A percentile compares a stretch with the other conserved stretches of the same genome.
Conservation (phyloP, 805 yeast genomes). For the Limtongia smithiae region DNA sequence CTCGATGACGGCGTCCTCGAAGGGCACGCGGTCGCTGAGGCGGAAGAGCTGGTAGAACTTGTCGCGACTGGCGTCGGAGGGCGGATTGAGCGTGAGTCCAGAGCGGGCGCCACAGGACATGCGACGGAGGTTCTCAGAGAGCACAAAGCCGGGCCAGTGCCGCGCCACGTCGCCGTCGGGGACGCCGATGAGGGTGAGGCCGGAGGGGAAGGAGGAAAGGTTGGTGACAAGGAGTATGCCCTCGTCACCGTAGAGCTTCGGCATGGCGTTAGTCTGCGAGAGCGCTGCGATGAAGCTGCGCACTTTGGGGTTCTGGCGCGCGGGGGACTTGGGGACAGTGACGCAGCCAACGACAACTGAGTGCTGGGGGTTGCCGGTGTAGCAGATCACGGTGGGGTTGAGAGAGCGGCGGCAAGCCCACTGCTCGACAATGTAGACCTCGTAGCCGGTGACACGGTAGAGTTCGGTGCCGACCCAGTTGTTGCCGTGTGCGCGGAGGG, state of each 20-base stretch:
- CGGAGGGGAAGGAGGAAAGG: slow-evolving; percentile 73
- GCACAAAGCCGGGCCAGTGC: slow-evolving; percentile 46
- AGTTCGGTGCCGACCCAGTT: slow-evolving; percentile 1
- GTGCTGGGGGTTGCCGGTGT: slow-evolving; percentile 78
- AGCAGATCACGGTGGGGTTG: slow-evolving; percentile 70
- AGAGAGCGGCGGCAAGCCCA: slow-evolving; percentile 74
- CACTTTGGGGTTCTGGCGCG: slow-evolving; percentile 51
- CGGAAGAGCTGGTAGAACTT: slow-evolving; percentile 75
- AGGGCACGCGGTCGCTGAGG: slow-evolving; percentile 48
- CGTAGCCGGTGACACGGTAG: slow-evolving; percentile 61
- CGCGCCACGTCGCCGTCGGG: slow-evolving; percentile 50
- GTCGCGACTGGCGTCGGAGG: slow-evolving; percentile 74
- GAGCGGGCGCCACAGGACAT: slow-evolving; percentile 84
- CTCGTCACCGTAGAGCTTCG: slow-evolving; percentile 55
- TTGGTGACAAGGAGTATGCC: slow-evolving; percentile 68
- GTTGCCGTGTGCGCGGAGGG: neutral
- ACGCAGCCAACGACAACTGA: slow-evolving; percentile 58
- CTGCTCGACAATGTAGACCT: slow-evolving; percentile 88
- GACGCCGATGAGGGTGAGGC: slow-evolving; percentile 66
- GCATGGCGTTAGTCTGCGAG: slow-evolving; percentile 59
- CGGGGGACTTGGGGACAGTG: slow-evolving; percentile 46
- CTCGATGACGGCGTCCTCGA: slow-evolving; percentile 67
- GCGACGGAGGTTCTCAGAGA: slow-evolving; percentile 73
- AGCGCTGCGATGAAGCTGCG: slow-evolving; percentile 64
- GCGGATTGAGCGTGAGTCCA: slow-evolving; percentile 62